Base-by-base conservation (phyloP, 768 basidiomycete species). In the Leccinum broughii region DNA sequence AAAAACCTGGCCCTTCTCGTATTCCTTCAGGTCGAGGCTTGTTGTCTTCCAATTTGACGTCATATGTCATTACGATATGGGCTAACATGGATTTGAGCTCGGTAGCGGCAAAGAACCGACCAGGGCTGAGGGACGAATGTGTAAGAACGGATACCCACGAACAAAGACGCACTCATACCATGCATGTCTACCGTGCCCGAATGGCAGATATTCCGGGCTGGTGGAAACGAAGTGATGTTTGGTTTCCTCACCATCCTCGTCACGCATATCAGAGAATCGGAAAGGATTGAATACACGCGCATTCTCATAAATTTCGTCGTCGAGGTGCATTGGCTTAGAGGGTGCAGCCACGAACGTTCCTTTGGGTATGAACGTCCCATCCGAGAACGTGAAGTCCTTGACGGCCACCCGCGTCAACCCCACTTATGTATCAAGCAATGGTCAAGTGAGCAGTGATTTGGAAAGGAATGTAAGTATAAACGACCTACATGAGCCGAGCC, bases 271-370 rank as follows among this genome's bases (percentile, higher is more conserved):
- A 3, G 72, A 72, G 62, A 83, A 85, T 17, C 84, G 80, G 70
- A 80, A 82, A 0, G 78, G 78, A 44, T 83, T 76, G 60, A 86
- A 81, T 8, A 59, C 62, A 3, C 70, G 22, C 3, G 80, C 64
- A 30, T 77, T 69, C 8, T 73, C 61, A 50, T 81, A 79, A 24
- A 57, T 5, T 13, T 51, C 37, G 1, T 53, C 50, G 52, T 69
- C 68, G 50, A 39, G 60, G 55, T 75, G 73, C 4, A 68, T 44
- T 14, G 69, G 66, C 48, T 65, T 60, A 13, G 67, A 59, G 9
- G 75, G 67, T 22, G 66, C 66, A 3, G 72, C 61, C 2, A 78
- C 30, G 37, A 66, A 65, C 9, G 69, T 68, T 17, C 51, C 51
- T n/a, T 52, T 52, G 26, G 51, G 51, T 32, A 52, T 34, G 4